These are phyloP conservation scores for Salvia miltiorrhiza DNA, from an alignment of 257 asterid genomes.

Conservation along the genomic window DNA sequence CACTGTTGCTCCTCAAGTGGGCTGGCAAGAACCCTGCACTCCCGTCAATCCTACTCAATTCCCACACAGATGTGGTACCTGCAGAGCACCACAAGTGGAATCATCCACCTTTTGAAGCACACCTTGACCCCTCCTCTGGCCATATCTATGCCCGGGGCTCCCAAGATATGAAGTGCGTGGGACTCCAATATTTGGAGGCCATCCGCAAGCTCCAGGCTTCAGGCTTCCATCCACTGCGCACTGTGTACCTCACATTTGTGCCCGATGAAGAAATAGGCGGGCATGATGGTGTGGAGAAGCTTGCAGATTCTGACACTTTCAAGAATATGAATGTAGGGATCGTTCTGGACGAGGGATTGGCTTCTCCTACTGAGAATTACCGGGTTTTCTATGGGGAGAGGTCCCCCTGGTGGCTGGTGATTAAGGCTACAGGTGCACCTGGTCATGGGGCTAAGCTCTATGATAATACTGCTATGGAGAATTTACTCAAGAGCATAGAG, in stretches of 20 bases:
- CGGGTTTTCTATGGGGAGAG: conserved; percentile 84
- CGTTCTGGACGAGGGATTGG: conserved; percentile 90
- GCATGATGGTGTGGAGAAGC: conserved; percentile 72
- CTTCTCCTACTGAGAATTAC: conserved; percentile 64
- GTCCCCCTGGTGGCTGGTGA: conserved; percentile 80
- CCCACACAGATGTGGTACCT: conserved; percentile 97
- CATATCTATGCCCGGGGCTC: conserved; percentile 90
- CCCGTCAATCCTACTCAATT: conserved; percentile 85
- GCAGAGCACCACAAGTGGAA: conserved; percentile 79
- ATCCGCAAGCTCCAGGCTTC: conserved; percentile 66
- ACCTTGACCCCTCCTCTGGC: conserved; percentile 56
- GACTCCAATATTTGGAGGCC: conserved; percentile 89
- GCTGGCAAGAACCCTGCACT: conserved; percentile 59
- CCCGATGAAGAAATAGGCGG: conserved; percentile 99
- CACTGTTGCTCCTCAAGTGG: conserved; percentile 78
- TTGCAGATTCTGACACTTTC: conserved; percentile 65
- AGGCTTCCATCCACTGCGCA: conserved; percentile 65
- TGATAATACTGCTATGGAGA: conserved; percentile 92
- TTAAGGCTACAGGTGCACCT: conserved; percentile 84
- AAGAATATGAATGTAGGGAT: conserved; percentile 76
- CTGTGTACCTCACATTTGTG: conserved; percentile 74
- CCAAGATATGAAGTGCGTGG: conserved; percentile 96
- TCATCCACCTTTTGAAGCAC: conserved; percentile 82
- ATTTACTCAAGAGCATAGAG: conserved; percentile 82
- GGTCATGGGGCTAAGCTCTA: conserved; percentile 97